Evolutionary conservation across 208 protist genomes (phyloP).

Genomic region (Plasmodiophora brassicae): DNA sequence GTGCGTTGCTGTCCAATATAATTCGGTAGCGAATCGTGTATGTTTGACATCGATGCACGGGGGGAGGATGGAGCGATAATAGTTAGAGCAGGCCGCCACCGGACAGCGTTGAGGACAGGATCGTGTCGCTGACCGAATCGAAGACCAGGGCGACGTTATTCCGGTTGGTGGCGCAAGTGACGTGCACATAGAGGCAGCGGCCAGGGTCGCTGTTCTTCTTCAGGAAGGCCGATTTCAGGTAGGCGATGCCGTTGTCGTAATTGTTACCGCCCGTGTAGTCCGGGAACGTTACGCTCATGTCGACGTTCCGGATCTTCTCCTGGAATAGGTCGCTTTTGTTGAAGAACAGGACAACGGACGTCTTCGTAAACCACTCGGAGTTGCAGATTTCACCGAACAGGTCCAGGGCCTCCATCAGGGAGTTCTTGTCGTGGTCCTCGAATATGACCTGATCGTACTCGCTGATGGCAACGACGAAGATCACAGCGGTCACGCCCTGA

Average conservation of each 20-base stretch:
- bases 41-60: too few relatives aligned
- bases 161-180: constrained; percentile 37
- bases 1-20: too few relatives aligned
- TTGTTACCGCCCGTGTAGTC: neutral
- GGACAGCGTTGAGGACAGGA: neutral
- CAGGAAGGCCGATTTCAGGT: neutral
- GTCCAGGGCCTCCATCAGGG: constrained; percentile 69
- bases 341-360: constrained; percentile 43
- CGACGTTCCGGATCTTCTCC: constrained; percentile 34
- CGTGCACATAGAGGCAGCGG: neutral
- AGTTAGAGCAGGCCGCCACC: neutral
- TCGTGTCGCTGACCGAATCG: constrained; percentile 33
- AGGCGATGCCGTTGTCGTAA: neutral
- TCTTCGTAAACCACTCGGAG: constrained; percentile 43
- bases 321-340: constrained; percentile 51
- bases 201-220: neutral
- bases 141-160: constrained; percentile 31
- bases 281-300: neutral
- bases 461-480: constrained; percentile 63
- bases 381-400: constrained; percentile 72
- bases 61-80: too few relatives aligned
- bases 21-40: too few relatives aligned
- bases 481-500: constrained; percentile 65
- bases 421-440: constrained; percentile 67
- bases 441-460: constrained; percentile 69